Conservation (phyloP, 2,329 filamentous ascomycete genomes). For the Microthyrium microscopicum region DNA sequence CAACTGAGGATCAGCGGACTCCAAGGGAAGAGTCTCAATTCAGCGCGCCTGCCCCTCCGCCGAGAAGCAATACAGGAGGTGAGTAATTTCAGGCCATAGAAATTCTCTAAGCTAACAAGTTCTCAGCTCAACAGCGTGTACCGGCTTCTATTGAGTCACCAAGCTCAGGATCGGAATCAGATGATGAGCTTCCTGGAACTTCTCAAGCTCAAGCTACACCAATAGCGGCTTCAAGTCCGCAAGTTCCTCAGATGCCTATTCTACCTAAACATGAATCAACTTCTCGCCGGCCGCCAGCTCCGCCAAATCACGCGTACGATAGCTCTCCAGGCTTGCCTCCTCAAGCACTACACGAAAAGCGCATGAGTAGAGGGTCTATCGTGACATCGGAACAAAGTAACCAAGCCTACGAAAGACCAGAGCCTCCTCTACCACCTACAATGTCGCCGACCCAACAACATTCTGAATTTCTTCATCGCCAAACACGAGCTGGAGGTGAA, state of each 20-base stretch:
- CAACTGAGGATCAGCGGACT: background rate
- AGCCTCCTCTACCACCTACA: slow-evolving; percentile 30
- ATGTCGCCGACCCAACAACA: slow-evolving; percentile 20
- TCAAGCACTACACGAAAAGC: slow-evolving; percentile 19
- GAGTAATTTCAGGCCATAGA: too few relatives aligned
- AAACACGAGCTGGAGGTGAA: slow-evolving; percentile 42
- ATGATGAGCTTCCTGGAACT: slow-evolving; percentile 52
- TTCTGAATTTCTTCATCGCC: slow-evolving; percentile 15
- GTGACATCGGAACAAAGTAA: too few relatives aligned
- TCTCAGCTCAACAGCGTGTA: slow-evolving; percentile 40
- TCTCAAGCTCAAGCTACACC: background rate
- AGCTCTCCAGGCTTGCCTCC: too few relatives aligned
- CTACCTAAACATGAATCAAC: slow-evolving; percentile 6
- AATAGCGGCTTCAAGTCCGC: slow-evolving; percentile 1
- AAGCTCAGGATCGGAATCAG: slow-evolving; percentile 68
- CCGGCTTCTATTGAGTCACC: slow-evolving; percentile 42
- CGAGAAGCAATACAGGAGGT: too few relatives aligned
- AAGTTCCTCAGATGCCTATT: slow-evolving; percentile 19
- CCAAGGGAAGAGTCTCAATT: too few relatives aligned
- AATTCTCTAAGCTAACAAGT: too few relatives aligned
- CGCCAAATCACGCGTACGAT: slow-evolving; percentile 52
- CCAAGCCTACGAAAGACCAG: slow-evolving; percentile 22
- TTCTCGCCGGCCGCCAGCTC: too few relatives aligned
- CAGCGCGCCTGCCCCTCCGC: background rate
- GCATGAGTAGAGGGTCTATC: too few relatives aligned